Base-by-base conservation (phyloP, 208 protist species). In the Crithidia acanthocephali region DNA sequence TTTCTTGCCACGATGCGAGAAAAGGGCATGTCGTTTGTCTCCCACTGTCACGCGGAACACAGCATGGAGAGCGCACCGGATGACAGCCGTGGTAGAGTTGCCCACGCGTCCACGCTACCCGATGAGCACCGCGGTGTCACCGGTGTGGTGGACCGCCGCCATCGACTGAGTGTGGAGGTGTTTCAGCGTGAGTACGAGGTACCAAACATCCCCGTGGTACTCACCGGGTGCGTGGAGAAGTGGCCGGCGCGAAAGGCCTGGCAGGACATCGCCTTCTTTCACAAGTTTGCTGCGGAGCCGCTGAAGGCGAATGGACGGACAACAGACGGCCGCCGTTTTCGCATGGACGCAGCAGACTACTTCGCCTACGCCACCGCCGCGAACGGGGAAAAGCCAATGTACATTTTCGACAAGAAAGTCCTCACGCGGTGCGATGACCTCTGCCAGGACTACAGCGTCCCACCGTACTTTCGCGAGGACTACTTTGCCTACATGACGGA, bases 341-440 rank as follows among this genome's bases (percentile, higher is more conserved):
- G 81, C 33, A 64, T 86, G 40, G 23, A 7, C 23, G 63, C 65
- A 5, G 42, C 25, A 0, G 68, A 86, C 45, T 86, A 74, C 70
- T 16, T 77, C 18, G 68, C 67, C 42, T 83, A 86, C 44, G 66
- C 47, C 11, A 63, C 48, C n/a, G 22, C 63, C 13, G 47, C 27
- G 18, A 70, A 77, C 48, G 72, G 68, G 5, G 77, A 86, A 59
- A 86, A 83, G 53, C 77, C 77, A 13, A 74, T 86, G 73, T 83
- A 81, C 74, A 69, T 83, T 15, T 86, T 86, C 44, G 77, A 86
- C 67, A 83, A 86, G 64, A 83, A 81, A 60, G 40, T 83, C 2
- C 55, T 80, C 22, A 22, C 18, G 2, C 37, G 32, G 1, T 68
- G 53, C 37, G 6, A 48, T 5, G 22, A n/a, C 16, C 56, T 86